Base-by-base conservation (phyloP, 305 asterid species). In the Fraxinus greggii region DNA sequence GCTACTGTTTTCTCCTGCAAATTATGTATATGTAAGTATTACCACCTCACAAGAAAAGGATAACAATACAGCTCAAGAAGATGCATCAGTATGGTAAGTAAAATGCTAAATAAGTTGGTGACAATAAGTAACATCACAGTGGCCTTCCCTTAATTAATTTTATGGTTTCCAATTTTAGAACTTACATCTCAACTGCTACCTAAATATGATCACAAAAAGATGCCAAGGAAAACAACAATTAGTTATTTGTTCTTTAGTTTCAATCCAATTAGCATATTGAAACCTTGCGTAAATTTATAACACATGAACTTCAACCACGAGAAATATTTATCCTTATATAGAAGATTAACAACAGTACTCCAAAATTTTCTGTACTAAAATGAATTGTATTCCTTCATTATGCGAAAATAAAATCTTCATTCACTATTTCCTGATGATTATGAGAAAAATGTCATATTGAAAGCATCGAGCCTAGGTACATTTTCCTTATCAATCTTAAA, bases 1-100 rank as follows among this genome's bases (percentile, higher is more conserved):
- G 99, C 97, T 84, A 95, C 95, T 73, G 97, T 85, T 89, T 95
- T 95, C 90, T 94, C 99, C 99, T 95, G 90, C 75, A 84, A 83
- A 82, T 79, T 40, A 72, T 45, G 78, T 54, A 65, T 32, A 88
- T 29, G 79, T 69, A 75, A 76, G 65, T 31, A 78, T 32, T 59
- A 80, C 72, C 77, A 80, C 77, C 73, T 72, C 40, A 63, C 70
- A 33, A 9, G 24, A 42, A 8, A 78, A 83, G 33, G 38, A 72
- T 19, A 80, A 80, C 45, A 73, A 76, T 48, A 69, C 63, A 67
- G 74, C 35, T 67, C 36, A 13, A 67, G 73, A 56, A 63, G 38
- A 78, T 67, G 79, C 38, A 79, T 72, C 72, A 78, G 78, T 23
- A 73, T 61, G 26, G 63, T 24, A 67, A 54, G 29, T 33, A 42